Conservation (phyloP, 2,329 filamentous ascomycete species). For the Diaporthe nobilis region DNA sequence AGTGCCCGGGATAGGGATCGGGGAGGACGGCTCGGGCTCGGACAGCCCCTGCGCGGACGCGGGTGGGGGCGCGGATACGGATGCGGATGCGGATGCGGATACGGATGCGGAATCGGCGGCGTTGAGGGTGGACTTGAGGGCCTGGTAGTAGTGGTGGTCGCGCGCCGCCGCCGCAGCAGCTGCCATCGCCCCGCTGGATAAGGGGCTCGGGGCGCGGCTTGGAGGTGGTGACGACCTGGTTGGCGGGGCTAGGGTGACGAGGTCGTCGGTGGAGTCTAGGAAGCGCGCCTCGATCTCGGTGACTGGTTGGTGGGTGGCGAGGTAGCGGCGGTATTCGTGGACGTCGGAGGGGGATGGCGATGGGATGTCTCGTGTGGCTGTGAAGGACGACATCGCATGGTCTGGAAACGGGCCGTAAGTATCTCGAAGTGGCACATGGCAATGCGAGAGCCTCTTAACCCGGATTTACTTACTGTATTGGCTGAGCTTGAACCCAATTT, state of each 20-base stretch:
- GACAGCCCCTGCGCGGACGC: not conserved
- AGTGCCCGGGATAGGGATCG: slow-evolving; percentile 35
- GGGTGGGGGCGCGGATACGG: not conserved
- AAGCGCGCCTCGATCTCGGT: slow-evolving; percentile 72
- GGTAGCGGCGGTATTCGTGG: slow-evolving; percentile 64
- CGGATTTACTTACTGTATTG: slow-evolving; percentile 72
- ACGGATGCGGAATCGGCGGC: not conserved
- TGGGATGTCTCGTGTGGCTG: slow-evolving; percentile 63
- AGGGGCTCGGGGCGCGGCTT: slow-evolving; percentile 37
- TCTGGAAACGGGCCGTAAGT: slow-evolving; percentile 55
- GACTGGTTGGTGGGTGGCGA: slow-evolving; percentile 66
- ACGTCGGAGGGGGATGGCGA: slow-evolving; percentile 62
- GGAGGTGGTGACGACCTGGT: slow-evolving; percentile 20
- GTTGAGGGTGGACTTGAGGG: not conserved
- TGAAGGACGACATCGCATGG: slow-evolving; percentile 72
- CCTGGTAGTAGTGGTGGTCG: slow-evolving; percentile 28
- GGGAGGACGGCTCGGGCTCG: not conserved
- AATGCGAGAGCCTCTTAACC: not conserved
- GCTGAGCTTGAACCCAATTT: slow-evolving; percentile 75
- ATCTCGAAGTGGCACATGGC: not conserved
- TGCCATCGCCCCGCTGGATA: not conserved
- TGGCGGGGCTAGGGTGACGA: slow-evolving; percentile 59
- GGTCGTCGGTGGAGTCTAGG: slow-evolving; percentile 67
- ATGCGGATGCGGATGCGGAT: not conserved
- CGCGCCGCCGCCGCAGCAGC: not conserved